Percentiles rank a stretch among this genome's conserved stretches.
These are phyloP conservation scores for Penicillium coffeae DNA, from an alignment of 495 filamentous ascomycete genomes.

Conservation along the genomic window DNA sequence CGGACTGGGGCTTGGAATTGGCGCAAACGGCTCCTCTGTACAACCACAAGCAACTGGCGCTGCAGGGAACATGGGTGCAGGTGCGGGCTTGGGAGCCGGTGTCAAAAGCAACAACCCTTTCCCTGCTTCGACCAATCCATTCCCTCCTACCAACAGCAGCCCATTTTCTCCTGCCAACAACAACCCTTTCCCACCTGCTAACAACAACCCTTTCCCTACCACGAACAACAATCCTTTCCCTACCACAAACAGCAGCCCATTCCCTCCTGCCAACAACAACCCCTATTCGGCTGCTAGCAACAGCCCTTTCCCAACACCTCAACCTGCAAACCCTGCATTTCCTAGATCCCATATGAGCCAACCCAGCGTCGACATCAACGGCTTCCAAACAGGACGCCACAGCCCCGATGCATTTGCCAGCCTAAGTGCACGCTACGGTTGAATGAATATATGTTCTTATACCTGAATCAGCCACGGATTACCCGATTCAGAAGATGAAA, in stretches of 20 bases:
- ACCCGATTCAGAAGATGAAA: not conserved
- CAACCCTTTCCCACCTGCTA: conserved; percentile 1
- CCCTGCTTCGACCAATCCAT: conserved; percentile 1
- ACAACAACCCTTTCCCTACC: not conserved
- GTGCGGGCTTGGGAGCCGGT: conserved; percentile 13
- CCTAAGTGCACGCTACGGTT: conserved; percentile 62
- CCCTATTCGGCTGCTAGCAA: conserved; percentile 3
- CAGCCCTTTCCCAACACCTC: conserved; percentile 1
- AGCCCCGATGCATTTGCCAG: conserved; percentile 98
- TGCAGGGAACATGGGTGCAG: conserved; percentile 9
- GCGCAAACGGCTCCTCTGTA: conserved; percentile 8
- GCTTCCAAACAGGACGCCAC: conserved; percentile 73
- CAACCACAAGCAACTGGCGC: conserved; percentile 14
- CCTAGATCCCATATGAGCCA: conserved; percentile 67
- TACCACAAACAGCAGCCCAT: not conserved
- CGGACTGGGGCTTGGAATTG: conserved; percentile 20
- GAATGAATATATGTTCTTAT: conserved; percentile 5
- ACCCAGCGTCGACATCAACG: conserved; percentile 82
- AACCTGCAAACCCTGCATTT: conserved; percentile 9
- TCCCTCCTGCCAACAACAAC: conserved; percentile 1
- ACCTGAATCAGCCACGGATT: not conserved
- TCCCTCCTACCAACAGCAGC: not conserved
- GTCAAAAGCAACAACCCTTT: conserved; percentile 8
- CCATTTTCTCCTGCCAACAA: conserved; percentile 3
- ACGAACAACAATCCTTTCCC: conserved; percentile 3